A percentile compares a stretch with the other conserved stretches of the same genome.
phyloP scores from a whole-genome alignment of 148 eudicot genomes.

The Gaultheria prostrata region DNA sequence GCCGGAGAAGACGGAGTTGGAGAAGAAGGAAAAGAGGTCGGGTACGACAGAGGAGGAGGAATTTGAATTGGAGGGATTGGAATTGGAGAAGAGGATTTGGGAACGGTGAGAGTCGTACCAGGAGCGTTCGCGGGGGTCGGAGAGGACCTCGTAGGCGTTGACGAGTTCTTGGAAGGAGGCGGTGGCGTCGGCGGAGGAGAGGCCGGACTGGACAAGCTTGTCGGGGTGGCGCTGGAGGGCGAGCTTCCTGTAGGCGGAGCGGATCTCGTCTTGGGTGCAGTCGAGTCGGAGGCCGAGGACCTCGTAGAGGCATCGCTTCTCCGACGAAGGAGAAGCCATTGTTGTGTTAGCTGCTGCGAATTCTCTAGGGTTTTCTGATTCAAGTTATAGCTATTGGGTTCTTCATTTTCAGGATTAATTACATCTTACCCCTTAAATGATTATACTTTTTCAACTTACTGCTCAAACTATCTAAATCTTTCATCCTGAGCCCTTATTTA shows the following conservation, averaged over 20 bases:
- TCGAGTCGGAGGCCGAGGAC: conserved; percentile 59
- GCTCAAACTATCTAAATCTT: too few species aligned
- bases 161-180: conserved; percentile 88
- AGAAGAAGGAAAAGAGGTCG: conserved; percentile 66
- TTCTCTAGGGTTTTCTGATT: conserved; percentile 13
- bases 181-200: conserved; percentile 67
- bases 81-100: conserved; percentile 62
- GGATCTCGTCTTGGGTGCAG: conserved; percentile 77
- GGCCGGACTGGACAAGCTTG: conserved; percentile 77
- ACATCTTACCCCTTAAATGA: too few species aligned
- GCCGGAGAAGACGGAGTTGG: conserved; percentile 68
- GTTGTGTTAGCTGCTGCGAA: neutral
- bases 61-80: conserved; percentile 12
- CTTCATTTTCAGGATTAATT: too few species aligned
- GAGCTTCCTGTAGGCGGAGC: conserved; percentile 74
- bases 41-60: conserved; percentile 36
- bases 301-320: conserved; percentile 82
- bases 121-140: conserved; percentile 80
- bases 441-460: too few species aligned
- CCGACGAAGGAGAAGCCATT: conserved; percentile 15
- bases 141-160: conserved; percentile 87
- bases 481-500: too few species aligned
- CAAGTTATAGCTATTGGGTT: neutral
- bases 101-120: conserved; percentile 98
- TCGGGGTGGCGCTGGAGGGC: conserved; percentile 99